Evolutionary conservation across 441 rosid genomes (phyloP), one percentile per base, ranked within the genome.

Genomic region (Pelargonium cotyledonis): DNA sequence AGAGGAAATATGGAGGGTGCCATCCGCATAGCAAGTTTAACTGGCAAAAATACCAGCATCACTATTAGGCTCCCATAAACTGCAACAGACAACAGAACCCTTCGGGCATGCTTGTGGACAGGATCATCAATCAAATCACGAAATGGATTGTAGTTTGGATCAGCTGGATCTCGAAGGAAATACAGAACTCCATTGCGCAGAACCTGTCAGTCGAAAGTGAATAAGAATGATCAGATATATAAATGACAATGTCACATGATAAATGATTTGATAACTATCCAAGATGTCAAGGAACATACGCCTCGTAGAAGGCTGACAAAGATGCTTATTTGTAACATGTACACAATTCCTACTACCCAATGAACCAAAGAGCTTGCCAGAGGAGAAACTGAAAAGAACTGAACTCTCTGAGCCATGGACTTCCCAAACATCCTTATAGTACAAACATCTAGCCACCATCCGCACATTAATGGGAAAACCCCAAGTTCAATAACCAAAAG

Each of bases 391-490:
- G 95, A 81, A 65, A 90, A 88, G 82, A 89, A 95, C 35, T 85
- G 92, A 67, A 88, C 89, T 72, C 99, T 85, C 66, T 89, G 88
- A 72, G 93, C 79, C 98, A 95, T 90, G 7, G 98, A 82, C 81
- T 86, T 95, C 76, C 97, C 98, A 82, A 92, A 95, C 97, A 95
- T 90, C 85, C 90, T 83, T 68, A 90, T 81, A 0, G 99, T 95
- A 73, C 99, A 95, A 64, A 90, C 88, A 88, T 95, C 99, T 57
- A 95, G 77, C 99, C 99, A 95, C 99, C 99, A 95, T 65, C 99
- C 99, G 80, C 98, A 92, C 98, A 95, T 92, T 82, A 95, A 81
- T 41, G 99, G 99, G 65, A 95, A 95, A 70, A 95, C 98, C 78
- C 99, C 99, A 73, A 95, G 97, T 78, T 95, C 99, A 73, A 95